Conservation (phyloP, 805 yeast species). For the Yarrowia sp. region DNA sequence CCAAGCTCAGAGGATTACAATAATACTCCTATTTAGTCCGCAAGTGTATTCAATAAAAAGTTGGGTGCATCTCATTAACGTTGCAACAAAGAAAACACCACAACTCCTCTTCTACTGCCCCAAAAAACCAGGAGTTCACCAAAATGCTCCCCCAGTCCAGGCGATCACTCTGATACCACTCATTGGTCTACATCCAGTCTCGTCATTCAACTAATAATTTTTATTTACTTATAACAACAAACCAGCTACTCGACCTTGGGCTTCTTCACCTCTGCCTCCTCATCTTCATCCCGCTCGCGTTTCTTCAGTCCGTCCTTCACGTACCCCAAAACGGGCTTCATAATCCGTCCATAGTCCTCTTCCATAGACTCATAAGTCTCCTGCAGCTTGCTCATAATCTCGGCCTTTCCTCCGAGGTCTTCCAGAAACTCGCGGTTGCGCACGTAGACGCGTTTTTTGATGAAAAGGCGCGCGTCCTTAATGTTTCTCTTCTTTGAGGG, state of each 20-base stretch:
- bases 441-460: constrained; percentile 71
- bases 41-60: too few relatives aligned
- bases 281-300: background rate
- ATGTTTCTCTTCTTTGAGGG: constrained; percentile 30
- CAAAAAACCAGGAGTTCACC: too few relatives aligned
- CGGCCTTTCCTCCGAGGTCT: constrained; percentile 56
- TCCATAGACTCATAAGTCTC: constrained; percentile 68
- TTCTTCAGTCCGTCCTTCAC: background rate
- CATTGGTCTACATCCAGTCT: too few relatives aligned
- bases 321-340: constrained; percentile 35
- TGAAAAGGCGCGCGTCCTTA: constrained; percentile 49
- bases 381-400: constrained; percentile 67
- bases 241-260: background rate
- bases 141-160: too few relatives aligned
- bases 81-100: too few relatives aligned
- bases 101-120: too few relatives aligned
- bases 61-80: too few relatives aligned
- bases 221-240: too few relatives aligned
- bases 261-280: background rate
- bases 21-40: too few relatives aligned
- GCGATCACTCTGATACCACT: too few relatives aligned
- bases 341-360: constrained; percentile 66
- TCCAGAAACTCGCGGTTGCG: constrained; percentile 77
- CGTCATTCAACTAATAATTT: background rate
- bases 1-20: too few relatives aligned